A percentile compares a stretch with the other conserved stretches of the same genome.
Evolutionary conservation across 305 asterid species (phyloP).

Genomic region (Caryopteris hybrid): DNA sequence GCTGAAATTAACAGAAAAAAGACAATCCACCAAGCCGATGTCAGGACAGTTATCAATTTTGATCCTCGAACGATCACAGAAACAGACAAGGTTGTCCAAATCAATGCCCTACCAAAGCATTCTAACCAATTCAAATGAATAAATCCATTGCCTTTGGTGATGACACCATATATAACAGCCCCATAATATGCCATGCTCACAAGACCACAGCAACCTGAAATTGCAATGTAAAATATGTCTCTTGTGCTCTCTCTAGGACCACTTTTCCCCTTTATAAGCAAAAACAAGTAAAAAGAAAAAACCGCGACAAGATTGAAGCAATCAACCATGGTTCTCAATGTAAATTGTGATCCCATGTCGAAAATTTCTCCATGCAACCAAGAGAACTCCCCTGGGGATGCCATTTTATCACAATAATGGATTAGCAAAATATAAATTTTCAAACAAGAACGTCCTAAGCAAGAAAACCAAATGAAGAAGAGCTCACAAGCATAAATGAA

Average conservation of each 20-base stretch:
- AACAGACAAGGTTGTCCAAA: conserved; percentile 45
- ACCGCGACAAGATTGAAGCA: conserved; percentile 33
- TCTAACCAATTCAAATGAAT: conserved; percentile 28
- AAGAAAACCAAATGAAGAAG: too few species aligned
- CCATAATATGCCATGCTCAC: conserved; percentile 34
- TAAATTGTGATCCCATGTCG: conserved; percentile 24
- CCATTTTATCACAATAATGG: conserved; percentile 7
- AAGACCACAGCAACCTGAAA: conserved; percentile 40
- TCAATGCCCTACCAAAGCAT: conserved; percentile 36
- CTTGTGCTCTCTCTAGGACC: conserved; percentile 19
- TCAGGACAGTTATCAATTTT: conserved; percentile 32
- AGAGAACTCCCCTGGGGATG: conserved; percentile 37
- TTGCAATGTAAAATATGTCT: conserved; percentile 24
- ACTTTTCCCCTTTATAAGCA: conserved; percentile 26
- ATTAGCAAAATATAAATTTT: not conserved
- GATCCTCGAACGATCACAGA: conserved; percentile 46
- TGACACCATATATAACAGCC: conserved; percentile 23
- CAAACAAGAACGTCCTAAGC: not conserved
- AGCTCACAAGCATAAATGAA: too few species aligned
- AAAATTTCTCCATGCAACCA: conserved; percentile 33
- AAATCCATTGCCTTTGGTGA: conserved; percentile 1
- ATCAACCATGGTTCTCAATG: conserved; percentile 35
- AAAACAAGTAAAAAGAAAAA: conserved; percentile 28
- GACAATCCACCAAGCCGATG: conserved; percentile 57
- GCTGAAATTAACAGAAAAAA: conserved; percentile 40